Evolutionary conservation across 2,329 filamentous ascomycete genomes (phyloP), one percentile per base, ranked within the genome.

Genomic region (Calonectria crousiana): DNA sequence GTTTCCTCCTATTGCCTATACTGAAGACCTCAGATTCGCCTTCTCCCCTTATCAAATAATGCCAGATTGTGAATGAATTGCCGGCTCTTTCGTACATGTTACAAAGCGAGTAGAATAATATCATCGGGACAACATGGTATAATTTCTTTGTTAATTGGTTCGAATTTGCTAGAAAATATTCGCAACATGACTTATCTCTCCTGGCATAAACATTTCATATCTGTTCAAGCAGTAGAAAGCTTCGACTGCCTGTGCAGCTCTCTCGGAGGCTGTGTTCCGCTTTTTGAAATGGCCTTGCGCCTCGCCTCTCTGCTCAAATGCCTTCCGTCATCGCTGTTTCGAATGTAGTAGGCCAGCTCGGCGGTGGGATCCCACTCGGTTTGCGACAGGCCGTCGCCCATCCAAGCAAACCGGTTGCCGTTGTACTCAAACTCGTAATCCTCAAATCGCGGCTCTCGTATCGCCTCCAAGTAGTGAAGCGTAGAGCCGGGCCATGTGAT

Each of bases 401-500:
- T 62, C 56, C 56, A 62, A 4, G 23, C 56, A 16, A 62, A 62
- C 10, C 56, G 56, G 23, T 62, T 62, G 8, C 56, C 56, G 34
- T 36, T 62, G 23, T 62, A 62, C 34, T 62, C 56, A 62, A 62
- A 62, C 36, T 62, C 56, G 16, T 62, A 62, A 41, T 62, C 56
- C 10, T 62, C 56, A 41, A 62, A 62, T 1, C 56, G 56, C 14
- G 56, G 56, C 34, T 76, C 75, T 4, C 74, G 51, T 38, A 76
- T 60, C 1, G 74, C 71, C 13, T 76, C 75, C 64, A 76, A 49
- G 13, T 76, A 76, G 1, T 76, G 71, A 1, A 76, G 58, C 0
- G 74, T 74, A 14, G 71, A 76, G 0, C 75, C 75, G 10, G 74
- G 71, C 75, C 72, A 76, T 2, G 67, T 76, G 14, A 76, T 76